Evolutionary conservation across 805 yeast species (phyloP).

Genomic region (Hanseniaspora lindneri): DNA sequence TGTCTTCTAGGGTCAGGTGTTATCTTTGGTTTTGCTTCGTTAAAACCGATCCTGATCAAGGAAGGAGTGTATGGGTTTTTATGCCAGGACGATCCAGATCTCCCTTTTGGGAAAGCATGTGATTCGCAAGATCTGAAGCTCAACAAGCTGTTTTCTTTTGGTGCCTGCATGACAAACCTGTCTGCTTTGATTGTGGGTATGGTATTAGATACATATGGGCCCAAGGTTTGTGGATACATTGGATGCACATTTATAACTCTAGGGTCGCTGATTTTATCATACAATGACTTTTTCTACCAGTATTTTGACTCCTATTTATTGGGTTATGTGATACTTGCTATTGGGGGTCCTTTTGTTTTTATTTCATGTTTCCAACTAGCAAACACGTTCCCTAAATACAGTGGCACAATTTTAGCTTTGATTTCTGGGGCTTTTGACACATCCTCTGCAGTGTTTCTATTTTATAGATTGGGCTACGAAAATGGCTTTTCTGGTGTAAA

Average conservation of each 20-base stretch:
- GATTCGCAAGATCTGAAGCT: conserved; percentile 69
- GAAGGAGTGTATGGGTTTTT: conserved; percentile 64
- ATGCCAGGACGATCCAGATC: conserved; percentile 33
- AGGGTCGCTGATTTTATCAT: conserved; percentile 37
- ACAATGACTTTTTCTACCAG: conserved; percentile 1
- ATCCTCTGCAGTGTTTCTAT: conserved; percentile 73
- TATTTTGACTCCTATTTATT: conserved; percentile 51
- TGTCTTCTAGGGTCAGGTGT: conserved; percentile 88
- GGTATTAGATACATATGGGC: conserved; percentile 68
- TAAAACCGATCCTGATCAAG: conserved; percentile 65
- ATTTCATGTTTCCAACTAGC: conserved; percentile 85
- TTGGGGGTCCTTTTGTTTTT: conserved; percentile 90
- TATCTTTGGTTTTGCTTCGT: conserved; percentile 89
- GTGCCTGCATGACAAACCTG: conserved; percentile 77
- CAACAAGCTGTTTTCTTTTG: conserved; percentile 71
- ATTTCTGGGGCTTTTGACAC: conserved; percentile 92
- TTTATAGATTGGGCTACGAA: conserved; percentile 58
- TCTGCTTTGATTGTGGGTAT: conserved; percentile 75
- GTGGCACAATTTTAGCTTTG: conserved; percentile 70
- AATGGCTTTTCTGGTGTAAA: conserved; percentile 24
- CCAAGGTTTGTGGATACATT: conserved; percentile 60
- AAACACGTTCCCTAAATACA: conserved; percentile 68
- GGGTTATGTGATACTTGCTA: conserved; percentile 68
- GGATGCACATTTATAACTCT: conserved; percentile 51
- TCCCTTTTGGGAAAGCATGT: conserved; percentile 34